phyloP scores from a whole-genome alignment of 2,329 filamentous ascomycete genomes.

The Xylaria hypoxylon region DNA sequence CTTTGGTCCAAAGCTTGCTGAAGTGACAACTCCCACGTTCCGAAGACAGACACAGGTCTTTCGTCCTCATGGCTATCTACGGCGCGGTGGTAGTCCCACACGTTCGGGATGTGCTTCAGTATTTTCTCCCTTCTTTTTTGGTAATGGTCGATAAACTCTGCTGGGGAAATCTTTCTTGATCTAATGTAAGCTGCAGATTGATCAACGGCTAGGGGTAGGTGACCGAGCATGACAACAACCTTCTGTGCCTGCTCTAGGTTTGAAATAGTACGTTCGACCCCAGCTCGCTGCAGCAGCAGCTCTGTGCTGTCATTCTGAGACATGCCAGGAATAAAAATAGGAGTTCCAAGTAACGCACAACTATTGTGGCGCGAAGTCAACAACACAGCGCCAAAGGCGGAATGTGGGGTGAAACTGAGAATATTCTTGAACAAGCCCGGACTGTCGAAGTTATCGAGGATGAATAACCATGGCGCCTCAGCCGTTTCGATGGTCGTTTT shows the following conservation, averaged over 20 bases:
- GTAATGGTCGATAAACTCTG: conserved; percentile 15
- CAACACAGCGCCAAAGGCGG: conserved; percentile 11
- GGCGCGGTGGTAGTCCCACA: conserved; percentile 19
- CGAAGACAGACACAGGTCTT: conserved; percentile 18
- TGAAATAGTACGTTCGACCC: conserved; percentile 9
- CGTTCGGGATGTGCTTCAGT: conserved; percentile 3
- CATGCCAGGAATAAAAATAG: conserved; percentile 17
- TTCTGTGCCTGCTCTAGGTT: conserved; percentile 18
- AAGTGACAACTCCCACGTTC: conserved; percentile 23
- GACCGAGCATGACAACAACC: conserved; percentile 14
- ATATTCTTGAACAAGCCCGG: conserved; percentile 19
- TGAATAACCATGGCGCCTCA: conserved; percentile 3
- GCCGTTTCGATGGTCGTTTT: conserved; percentile 6
- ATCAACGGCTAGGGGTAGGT: conserved; percentile 13
- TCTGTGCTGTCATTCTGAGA: conserved; percentile 15
- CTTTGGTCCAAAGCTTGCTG: conserved; percentile 19
- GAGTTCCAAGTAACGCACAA: conserved; percentile 13
- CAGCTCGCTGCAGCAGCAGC: conserved; percentile 8
- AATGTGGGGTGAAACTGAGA: conserved; percentile 11
- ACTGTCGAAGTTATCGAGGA: conserved; percentile 20
- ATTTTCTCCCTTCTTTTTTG: conserved; percentile 18
- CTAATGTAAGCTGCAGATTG: conserved; percentile 18
- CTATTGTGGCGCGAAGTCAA: conserved; percentile 17
- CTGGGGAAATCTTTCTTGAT: conserved; percentile 15
- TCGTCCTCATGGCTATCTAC: conserved; percentile 20